Base-by-base conservation (phyloP, 768 basidiomycete species). In the Mycena olivaceomarginata region DNA sequence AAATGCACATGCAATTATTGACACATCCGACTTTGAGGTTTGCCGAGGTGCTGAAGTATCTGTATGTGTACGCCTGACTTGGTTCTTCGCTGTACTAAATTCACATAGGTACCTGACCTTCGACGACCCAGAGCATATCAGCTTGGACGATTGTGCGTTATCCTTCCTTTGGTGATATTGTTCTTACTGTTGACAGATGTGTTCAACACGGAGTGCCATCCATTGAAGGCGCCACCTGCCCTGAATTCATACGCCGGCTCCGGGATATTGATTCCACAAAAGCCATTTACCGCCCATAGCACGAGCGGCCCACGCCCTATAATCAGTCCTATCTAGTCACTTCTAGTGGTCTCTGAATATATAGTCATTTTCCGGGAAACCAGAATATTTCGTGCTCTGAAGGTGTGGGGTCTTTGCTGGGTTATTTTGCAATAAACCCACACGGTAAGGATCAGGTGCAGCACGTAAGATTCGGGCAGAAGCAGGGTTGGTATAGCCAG, bases 41-140 rank as follows among this genome's bases (percentile, higher is more conserved):
- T 20, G 53, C 53, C 10, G 59, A 75, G 59, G 46, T 69, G 11
- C 25, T 69, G n/a, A 67, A 60, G 25, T 67, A 59, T 25, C 37
- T 66, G 25, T 45, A 43, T n/a, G 37, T 63, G 8, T 3, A n/a
- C 2, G 4, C 16, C 37, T 25, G 20, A 18, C 4, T 53, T 31
- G 5, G 13, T 41, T 72, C 25, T 31, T 46, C 89, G 10, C 60
- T 83, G 90, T 89, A 92, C 94, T 94, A 77, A 95, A 95, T 85
- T 92, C 93, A 60, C 95, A 81, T 95, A 95, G 83, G 92, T 95
- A 92, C 84, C 87, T 95, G 71, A 95, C 94, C 0, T 95, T 95
- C 82, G 93, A 94, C 80, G 93, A 95, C 82, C 94, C 94, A 0
- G 82, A 85, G 64, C 88, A 89, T 73, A 92, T 94, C 84, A 92